Evolutionary conservation across 345 rosid species (phyloP).

Genomic region (Stellera chamaejasme): DNA sequence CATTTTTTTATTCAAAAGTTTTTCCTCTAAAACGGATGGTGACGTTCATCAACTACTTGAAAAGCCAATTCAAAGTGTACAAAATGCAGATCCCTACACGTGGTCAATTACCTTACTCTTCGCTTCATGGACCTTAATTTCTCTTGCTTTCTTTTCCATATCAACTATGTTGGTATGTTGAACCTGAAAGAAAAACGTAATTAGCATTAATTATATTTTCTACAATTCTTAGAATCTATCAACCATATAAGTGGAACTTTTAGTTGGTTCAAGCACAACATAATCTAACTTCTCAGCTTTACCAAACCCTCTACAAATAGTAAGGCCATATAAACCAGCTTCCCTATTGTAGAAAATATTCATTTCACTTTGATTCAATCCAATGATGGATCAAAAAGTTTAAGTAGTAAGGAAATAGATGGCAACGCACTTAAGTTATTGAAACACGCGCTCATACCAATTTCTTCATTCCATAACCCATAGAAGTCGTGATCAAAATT

Average conservation of each 20-base stretch:
- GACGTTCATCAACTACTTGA: no score
- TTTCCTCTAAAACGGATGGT: no score
- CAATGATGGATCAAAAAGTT: conserved; percentile 1
- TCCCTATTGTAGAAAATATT: conserved; percentile 70
- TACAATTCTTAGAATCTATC: not conserved
- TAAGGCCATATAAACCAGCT: conserved; percentile 75
- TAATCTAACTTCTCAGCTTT: conserved; percentile 47
- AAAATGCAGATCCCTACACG: no score
- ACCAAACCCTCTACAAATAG: conserved; percentile 56
- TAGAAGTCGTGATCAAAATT: conserved; percentile 70
- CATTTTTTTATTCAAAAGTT: no score
- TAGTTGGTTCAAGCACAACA: conserved; percentile 36
- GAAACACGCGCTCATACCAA: conserved; percentile 34
- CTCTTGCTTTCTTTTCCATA: no score
- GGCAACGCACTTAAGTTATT: not conserved
- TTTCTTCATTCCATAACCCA: conserved; percentile 72
- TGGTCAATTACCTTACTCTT: no score
- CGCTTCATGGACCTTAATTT: no score
- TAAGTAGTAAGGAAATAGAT: not conserved
- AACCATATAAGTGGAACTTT: conserved; percentile 42
- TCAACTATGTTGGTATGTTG: no score
- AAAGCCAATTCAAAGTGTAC: no score
- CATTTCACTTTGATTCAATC: conserved; percentile 49
- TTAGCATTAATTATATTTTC: no score
- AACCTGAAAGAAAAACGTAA: no score